Conservation (phyloP, 768 basidiomycete species). For the Gelatoporia subvermispora region DNA sequence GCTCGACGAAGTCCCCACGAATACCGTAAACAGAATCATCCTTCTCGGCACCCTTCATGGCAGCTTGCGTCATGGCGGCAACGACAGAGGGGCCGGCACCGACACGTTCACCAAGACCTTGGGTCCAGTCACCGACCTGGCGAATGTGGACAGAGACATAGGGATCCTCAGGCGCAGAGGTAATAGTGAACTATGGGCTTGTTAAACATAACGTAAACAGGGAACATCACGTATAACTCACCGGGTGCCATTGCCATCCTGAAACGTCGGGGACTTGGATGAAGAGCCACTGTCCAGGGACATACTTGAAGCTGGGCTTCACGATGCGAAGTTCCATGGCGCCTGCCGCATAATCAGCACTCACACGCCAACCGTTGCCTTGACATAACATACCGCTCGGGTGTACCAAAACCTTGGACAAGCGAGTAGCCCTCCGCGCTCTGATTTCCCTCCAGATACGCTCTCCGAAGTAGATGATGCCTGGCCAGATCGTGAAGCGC, state of each 20-base stretch:
- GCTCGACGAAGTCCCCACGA: conserved; percentile 80
- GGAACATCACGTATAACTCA: conserved; percentile 36
- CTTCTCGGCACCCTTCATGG: conserved; percentile 74
- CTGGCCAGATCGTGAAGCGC: conserved; percentile 91
- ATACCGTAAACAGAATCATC: conserved; percentile 38
- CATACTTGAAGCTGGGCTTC: conserved; percentile 90
- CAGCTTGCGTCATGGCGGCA: conserved; percentile 70
- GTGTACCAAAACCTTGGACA: conserved; percentile 86
- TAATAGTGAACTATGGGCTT: conserved; percentile 76
- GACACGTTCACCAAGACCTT: conserved; percentile 78
- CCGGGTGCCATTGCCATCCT: conserved; percentile 90
- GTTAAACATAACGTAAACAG: conserved; percentile 1
- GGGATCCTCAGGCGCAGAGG: conserved; percentile 90
- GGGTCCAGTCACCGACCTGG: conserved; percentile 89
- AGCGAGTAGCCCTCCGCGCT: conserved; percentile 67
- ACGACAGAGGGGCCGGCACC: conserved; percentile 77
- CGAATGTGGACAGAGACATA: conserved; percentile 91
- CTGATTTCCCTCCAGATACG: conserved; percentile 81
- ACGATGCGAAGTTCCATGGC: conserved; percentile 92
- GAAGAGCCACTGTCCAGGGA: conserved; percentile 89
- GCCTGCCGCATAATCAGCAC: conserved; percentile 34
- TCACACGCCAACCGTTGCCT: conserved; percentile 1
- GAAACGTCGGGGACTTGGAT: conserved; percentile 86
- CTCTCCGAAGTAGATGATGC: conserved; percentile 85
- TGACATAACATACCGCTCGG: conserved; percentile 64